Evolutionary conservation across 768 basidiomycete species (phyloP).

Genomic region (Boletus sp.): DNA sequence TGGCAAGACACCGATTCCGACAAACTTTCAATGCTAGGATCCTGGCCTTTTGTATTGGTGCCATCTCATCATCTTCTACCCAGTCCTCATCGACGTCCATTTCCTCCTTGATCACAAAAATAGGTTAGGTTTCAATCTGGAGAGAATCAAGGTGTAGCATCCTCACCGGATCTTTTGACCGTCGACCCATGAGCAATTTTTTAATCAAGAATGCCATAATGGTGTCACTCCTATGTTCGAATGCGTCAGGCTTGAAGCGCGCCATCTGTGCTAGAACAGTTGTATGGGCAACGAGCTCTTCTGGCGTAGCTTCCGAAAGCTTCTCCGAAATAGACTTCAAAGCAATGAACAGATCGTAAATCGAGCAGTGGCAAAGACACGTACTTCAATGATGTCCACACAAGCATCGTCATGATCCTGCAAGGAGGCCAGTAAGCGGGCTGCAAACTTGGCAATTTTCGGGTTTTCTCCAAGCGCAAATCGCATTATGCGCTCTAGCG

Average conservation of each 20-base stretch:
- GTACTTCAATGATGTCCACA: slow-evolving; percentile 61
- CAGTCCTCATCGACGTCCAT: slow-evolving; percentile 70
- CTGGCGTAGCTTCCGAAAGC: slow-evolving; percentile 46
- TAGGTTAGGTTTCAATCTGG: neutral
- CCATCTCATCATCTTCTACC: slow-evolving; percentile 64
- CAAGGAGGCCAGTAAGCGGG: slow-evolving; percentile 63
- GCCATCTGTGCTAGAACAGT: slow-evolving; percentile 75
- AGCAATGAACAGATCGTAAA: neutral
- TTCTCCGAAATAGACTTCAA: slow-evolving; percentile 55
- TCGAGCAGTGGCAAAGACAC: slow-evolving; percentile 10
- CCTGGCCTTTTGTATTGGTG: slow-evolving; percentile 61
- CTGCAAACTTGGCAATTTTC: slow-evolving; percentile 81
- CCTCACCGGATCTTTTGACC: slow-evolving; percentile 44
- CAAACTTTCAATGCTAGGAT: slow-evolving; percentile 76
- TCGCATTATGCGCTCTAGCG: slow-evolving; percentile 58
- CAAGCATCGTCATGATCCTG: slow-evolving; percentile 52
- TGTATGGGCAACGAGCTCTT: slow-evolving; percentile 60
- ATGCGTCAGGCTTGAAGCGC: slow-evolving; percentile 60
- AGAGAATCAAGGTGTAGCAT: neutral
- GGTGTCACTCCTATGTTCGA: slow-evolving; percentile 74
- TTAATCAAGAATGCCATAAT: slow-evolving; percentile 73
- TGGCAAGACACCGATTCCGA: slow-evolving; percentile 74
- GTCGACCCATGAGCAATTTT: slow-evolving; percentile 60
- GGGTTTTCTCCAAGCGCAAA: slow-evolving; percentile 57
- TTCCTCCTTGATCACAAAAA: slow-evolving; percentile 40